Evolutionary conservation across 208 protist genomes (phyloP).

Genomic region (Polymyxa betae): DNA sequence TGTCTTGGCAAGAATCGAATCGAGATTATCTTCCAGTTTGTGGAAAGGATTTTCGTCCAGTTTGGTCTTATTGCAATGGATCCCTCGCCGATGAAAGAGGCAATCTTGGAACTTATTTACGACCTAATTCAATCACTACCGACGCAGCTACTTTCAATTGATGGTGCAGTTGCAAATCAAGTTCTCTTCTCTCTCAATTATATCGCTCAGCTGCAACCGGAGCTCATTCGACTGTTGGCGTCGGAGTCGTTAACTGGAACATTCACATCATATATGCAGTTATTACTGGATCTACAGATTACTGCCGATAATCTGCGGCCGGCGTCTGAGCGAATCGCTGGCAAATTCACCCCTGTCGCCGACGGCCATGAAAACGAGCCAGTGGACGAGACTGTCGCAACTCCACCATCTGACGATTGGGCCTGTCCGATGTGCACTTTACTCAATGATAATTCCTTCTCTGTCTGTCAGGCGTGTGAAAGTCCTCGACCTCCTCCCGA

Average conservation of each 20-base stretch:
- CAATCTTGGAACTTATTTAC: neutral
- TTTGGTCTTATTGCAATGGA: neutral
- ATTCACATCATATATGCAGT: conserved; percentile 36
- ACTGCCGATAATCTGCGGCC: neutral
- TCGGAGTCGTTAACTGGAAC: neutral
- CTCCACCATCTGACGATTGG: neutral
- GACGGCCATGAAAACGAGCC: neutral
- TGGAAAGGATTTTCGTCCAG: neutral
- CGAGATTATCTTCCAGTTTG: neutral
- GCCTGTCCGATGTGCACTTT: conserved; percentile 30
- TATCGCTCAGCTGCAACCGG: conserved; percentile 4
- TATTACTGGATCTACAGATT: conserved; percentile 18
- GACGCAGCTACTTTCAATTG: neutral
- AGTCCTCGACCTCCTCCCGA: conserved; percentile 10
- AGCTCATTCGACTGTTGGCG: neutral
- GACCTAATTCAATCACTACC: neutral
- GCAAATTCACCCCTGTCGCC: neutral
- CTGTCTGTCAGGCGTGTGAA: conserved; percentile 13
- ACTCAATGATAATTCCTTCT: neutral
- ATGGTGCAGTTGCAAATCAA: too few relatives aligned
- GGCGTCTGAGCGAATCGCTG: neutral
- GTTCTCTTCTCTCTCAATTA: neutral
- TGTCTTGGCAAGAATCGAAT: neutral
- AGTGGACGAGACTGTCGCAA: neutral
- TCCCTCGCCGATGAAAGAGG: conserved; percentile 8